A percentile compares a stretch with the other conserved stretches of the same genome.
These are phyloP conservation scores for Penicillium sp. DNA, from an alignment of 2,329 filamentous ascomycete genomes.

Conservation along the genomic window DNA sequence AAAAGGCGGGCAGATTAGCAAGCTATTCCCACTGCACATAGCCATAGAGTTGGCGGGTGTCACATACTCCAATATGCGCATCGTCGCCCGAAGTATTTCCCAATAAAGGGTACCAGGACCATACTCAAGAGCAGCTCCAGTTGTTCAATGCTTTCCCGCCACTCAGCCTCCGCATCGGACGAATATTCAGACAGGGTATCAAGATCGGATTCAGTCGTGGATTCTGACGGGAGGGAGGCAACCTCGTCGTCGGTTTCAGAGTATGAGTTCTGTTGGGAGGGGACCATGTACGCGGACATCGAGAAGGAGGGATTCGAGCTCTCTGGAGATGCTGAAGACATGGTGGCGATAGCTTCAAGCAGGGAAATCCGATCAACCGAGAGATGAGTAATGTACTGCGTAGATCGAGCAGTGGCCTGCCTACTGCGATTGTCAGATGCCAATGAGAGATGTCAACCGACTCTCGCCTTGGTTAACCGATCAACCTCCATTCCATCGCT, in stretches of 20 bases:
- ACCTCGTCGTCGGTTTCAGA: constrained; percentile 40
- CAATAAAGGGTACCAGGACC: constrained; percentile 88
- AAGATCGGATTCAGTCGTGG: constrained; percentile 38
- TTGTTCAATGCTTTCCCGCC: constrained; percentile 91
- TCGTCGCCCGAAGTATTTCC: constrained; percentile 91
- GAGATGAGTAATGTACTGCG: constrained; percentile 1
- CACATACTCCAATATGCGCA: constrained; percentile 88
- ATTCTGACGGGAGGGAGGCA: constrained; percentile 44
- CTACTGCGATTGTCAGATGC: constrained; percentile 25
- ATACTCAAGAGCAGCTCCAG: constrained; percentile 88
- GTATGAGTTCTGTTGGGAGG: constrained; percentile 30
- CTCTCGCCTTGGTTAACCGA: constrained; percentile 14
- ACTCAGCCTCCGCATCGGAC: constrained; percentile 88
- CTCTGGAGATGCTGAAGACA: constrained; percentile 31
- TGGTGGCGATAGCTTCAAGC: constrained; percentile 16
- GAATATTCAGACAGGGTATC: constrained; percentile 52
- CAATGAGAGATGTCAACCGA: constrained; percentile 17
- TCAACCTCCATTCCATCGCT: neutral
- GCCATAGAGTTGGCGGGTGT: neutral
- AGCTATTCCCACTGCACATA: neutral
- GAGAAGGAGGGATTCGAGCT: constrained; percentile 36
- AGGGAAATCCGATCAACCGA: constrained; percentile 7
- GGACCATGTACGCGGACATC: constrained; percentile 41
- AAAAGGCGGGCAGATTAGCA: constrained; percentile 13
- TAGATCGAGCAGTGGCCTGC: constrained; percentile 37